phyloP scores from a whole-genome alignment of 176 grass and related monocot genomes.

The Bothriochloa decipiens region DNA sequence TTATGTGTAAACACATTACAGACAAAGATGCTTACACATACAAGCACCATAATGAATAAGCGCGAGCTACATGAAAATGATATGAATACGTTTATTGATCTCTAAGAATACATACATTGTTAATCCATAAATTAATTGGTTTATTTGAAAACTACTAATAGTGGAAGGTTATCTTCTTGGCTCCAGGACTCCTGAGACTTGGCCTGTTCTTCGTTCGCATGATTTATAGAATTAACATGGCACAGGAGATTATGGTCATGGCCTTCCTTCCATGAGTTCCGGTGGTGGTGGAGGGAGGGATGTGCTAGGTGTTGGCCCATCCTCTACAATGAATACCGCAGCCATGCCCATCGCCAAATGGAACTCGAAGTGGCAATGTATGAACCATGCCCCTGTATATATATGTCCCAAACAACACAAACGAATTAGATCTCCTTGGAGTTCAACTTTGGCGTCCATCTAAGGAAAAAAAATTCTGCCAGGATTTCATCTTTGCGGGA shows the following conservation, averaged over 20 bases:
- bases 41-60: too few species aligned
- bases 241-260: neutral
- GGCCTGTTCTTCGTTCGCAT: neutral
- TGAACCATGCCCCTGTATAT: conserved; percentile 19
- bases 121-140: neutral
- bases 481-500: too few species aligned
- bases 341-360: conserved; percentile 40
- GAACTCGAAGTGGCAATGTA: conserved; percentile 46
- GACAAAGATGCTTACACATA: too few species aligned
- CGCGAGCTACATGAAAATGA: neutral
- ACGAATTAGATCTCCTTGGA: neutral
- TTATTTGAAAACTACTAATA: neutral
- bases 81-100: neutral
- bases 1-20: too few species aligned
- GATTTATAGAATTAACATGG: neutral
- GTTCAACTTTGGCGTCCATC: too few species aligned
- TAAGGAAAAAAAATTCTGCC: too few species aligned
- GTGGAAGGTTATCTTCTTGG: neutral
- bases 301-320: conserved; percentile 12
- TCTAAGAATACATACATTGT: neutral
- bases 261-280: neutral
- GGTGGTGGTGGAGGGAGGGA: neutral
- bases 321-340: conserved; percentile 26
- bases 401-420: neutral
- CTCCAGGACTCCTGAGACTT: neutral